phyloP scores from a whole-genome alignment of 1,284 basidiomycete species.

The Ganoderma lingzhi region DNA sequence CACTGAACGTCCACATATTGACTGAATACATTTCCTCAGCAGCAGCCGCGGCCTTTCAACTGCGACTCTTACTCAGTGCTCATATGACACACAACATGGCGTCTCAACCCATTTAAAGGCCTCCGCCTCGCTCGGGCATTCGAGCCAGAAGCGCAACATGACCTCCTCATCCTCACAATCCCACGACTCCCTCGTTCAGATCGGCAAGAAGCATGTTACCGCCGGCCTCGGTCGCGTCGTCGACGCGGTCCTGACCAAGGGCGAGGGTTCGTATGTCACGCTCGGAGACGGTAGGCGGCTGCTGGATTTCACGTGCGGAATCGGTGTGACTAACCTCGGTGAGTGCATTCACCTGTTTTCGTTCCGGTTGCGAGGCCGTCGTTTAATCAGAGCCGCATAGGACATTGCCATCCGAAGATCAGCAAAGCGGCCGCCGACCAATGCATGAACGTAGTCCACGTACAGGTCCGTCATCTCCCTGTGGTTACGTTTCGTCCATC shows the following conservation, averaged over 20 bases:
- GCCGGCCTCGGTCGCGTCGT: constrained; percentile 73
- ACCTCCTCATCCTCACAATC: constrained; percentile 27
- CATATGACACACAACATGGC: constrained; percentile 10
- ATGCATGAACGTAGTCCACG: constrained; percentile 83
- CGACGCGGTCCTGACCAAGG: constrained; percentile 80
- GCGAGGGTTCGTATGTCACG: constrained; percentile 79
- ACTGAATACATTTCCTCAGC: not conserved
- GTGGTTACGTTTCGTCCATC: no score
- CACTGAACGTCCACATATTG: not conserved
- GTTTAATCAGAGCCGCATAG: constrained; percentile 46
- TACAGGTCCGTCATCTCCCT: constrained; percentile 55
- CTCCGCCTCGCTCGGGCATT: not conserved
- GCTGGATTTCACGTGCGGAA: constrained; percentile 89
- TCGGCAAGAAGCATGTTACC: constrained; percentile 74
- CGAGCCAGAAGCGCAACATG: constrained; percentile 27
- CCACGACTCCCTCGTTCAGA: constrained; percentile 44
- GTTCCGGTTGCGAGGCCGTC: not conserved
- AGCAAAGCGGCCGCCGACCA: constrained; percentile 89
- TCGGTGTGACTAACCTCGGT: constrained; percentile 86
- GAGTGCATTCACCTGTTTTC: constrained; percentile 24
- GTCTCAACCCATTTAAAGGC: constrained; percentile 22
- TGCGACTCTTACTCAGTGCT: constrained; percentile 5
- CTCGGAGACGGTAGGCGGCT: constrained; percentile 76
- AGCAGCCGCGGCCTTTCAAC: constrained; percentile 1
- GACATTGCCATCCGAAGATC: constrained; percentile 89